A percentile compares a stretch with the other conserved stretches of the same genome.
These are phyloP conservation scores for Triadica sebifera DNA, from an alignment of 345 rosid genomes.

Conservation along the genomic window DNA sequence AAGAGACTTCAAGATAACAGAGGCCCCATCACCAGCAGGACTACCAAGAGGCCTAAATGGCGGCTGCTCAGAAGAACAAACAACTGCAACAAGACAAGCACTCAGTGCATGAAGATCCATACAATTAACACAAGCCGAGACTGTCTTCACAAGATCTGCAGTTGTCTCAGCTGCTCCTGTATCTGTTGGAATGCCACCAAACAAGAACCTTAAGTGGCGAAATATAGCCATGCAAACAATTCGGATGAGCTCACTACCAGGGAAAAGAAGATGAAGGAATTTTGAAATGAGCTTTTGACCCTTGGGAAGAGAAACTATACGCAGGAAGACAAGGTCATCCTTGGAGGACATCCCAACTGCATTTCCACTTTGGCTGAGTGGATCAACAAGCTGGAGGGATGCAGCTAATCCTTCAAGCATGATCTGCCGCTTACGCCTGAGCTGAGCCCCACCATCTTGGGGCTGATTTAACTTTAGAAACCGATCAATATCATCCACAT, in stretches of 20 bases:
- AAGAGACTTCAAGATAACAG: constrained; percentile 63
- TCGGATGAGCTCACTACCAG: constrained; percentile 81
- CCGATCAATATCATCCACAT: constrained; percentile 85
- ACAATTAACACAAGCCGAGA: constrained; percentile 57
- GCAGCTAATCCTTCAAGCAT: constrained; percentile 83
- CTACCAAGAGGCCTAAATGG: constrained; percentile 94
- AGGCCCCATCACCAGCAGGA: constrained; percentile 86
- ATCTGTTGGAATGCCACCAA: constrained; percentile 77
- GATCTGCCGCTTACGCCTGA: constrained; percentile 65
- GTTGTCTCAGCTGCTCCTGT: constrained; percentile 61
- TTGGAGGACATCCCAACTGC: constrained; percentile 49
- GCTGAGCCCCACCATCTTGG: constrained; percentile 82
- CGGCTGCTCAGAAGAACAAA: constrained; percentile 96
- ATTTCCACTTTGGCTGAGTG: constrained; percentile 63
- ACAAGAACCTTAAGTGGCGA: constrained; percentile 86
- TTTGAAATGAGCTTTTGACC: constrained; percentile 68
- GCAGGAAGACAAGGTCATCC: constrained; percentile 76
- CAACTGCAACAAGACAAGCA: constrained; percentile 95
- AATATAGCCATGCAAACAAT: constrained; percentile 89
- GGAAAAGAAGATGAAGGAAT: constrained; percentile 73
- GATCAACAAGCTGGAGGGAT: constrained; percentile 90
- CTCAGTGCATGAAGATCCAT: constrained; percentile 92
- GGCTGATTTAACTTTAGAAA: constrained; percentile 61
- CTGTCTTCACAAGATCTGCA: constrained; percentile 55
- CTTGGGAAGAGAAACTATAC: constrained; percentile 76